Base-by-base conservation (phyloP, 371 early-diverging fungal species). In the Apophysomyces ossiformis region DNA sequence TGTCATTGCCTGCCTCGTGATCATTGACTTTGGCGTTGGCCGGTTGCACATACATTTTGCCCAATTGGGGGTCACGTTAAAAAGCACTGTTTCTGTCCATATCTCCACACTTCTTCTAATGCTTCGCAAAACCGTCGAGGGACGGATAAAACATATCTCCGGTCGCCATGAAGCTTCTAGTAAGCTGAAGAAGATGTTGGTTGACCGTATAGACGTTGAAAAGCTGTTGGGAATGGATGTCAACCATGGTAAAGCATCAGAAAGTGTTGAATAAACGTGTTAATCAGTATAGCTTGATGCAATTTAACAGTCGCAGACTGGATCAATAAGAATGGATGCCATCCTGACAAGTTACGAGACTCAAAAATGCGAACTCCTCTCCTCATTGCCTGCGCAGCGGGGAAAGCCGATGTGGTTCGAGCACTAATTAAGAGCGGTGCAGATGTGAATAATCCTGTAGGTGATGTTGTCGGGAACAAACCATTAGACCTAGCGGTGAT, bases 381-480 rank as follows among this genome's bases (percentile, higher is more conserved):
- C 1, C 65, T 83, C 1, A 71, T 83, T 43, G 83, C 83, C 2
- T 76, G 83, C 66, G 80, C 80, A n/a, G 75, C 72, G 50, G 83
- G 83, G 18, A 68, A 78, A 39, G 73, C 80, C 32, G 80, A 68
- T 8, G 64, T 83, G 5, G 78, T 78, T 8, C 61, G 69, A 36
- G 50, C 67, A 15, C 45, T 83, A 21, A 65, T 83, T 32, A 56
- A 66, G 9, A 76, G 58, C 45, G 83, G 83, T 7, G 78, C 83
- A 9, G 78, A 79, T 63, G 78, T 76, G 4, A 83, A 79, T 67
- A 80, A 80, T 66, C 74, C 78, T 8, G 62, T 72, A 60, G 83
- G 83, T 12, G 83, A 83, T 60, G 73, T 83, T 60, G 70, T 83
- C 11, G 83, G 83, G 0, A 83, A 83, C 45, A 76, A 68, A 61